Base-by-base conservation (phyloP, 1,284 basidiomycete species). In the Ganoderma leucocontextum region DNA sequence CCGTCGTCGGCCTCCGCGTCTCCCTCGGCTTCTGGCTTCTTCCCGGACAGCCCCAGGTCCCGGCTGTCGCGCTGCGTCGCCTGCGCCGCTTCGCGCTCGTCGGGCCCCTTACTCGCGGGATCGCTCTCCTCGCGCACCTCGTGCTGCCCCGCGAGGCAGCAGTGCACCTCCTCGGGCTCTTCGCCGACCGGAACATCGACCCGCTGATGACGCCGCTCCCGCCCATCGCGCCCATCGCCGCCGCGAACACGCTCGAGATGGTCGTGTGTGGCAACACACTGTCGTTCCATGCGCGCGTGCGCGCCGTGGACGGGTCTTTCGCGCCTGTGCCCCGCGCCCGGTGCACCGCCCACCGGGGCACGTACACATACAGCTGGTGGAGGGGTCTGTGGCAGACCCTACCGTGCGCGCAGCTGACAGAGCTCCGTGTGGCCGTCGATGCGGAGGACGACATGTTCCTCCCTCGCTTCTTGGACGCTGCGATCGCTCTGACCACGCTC, bases 1-100 rank as follows among this genome's bases (percentile, higher is more conserved):
- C 52, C 52, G 6, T 55, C 52, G 15, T 17, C 52, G 15, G 33
- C 15, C 17, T 33, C 5, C 25, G 29, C 29, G 17, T 35, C 13
- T 9, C 33, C 4, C 10, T 53, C 13, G 6, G 17, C 52, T 2
- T 4, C 52, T 55, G 52, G 52, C 13, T 13, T 1, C 12, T 17
- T 13, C 10, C 22, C 15, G 29, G 6, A 8, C 52, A 33, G 7
- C 15, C 0, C 13, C 29, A 19, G 25, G 52, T 6, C 44, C 44
- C 22, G 19, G 19, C 5, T 13, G 15, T 55, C 52, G 2, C 29
- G 52, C 29, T 55, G 29, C 29, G 4, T 13, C 52, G 7, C 52
- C 29, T 55, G 52, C 52, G 29, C 33, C 52, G 52, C 29, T 29
- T 55, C 29, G 52, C 52, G 52, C 3, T 55, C 52, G 52, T 55